Evolutionary conservation across 2,329 filamentous ascomycete species (phyloP), one percentile per base, ranked within the genome.

Genomic region (Pyricularia grisea): DNA sequence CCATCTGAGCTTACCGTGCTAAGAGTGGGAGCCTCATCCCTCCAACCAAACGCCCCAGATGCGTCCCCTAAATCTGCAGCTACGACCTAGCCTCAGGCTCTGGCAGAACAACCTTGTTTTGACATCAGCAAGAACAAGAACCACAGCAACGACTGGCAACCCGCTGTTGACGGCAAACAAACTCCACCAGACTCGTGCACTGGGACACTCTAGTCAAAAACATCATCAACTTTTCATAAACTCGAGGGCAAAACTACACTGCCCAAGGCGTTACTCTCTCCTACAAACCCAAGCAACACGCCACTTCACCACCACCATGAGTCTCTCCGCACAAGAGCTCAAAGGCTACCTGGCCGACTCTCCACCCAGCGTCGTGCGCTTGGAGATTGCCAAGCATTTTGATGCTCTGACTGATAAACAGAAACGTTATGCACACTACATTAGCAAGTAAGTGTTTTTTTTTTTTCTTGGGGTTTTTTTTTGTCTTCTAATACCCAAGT

Each of bases 341-440:
- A 83, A 83, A 78, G 91, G 97, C 77, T 97, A 97, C 79, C 86
- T 97, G 71, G 94, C 95, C 65, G 95, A 99, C 79, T 90, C 90
- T 72, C 95, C 95, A 65, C 95, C 95, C 0, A 91, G 90, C 66
- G 88, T 97, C 69, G 94, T 97, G 70, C 88, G 90, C 66, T 87
- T 99, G 67, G 90, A 93, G 78, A 95, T 98, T 78, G 93, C 93
- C 81, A 92, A 93, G 77, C 94, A 98, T 80, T 99, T 98, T 75
- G 91, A 94, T 69, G 88, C 89, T 50, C 80, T 95, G 71, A 85
- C 81, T 68, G 87, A 92, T 75, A 84, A 91, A 77, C 88, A 97
- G 82, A 66, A 94, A 82, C 89, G 91, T 76, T 97, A 97, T 84
- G 92, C 94, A 72, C 94, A 97, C 81, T 93, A 90, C 77, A 92